phyloP scores from a whole-genome alignment of 768 basidiomycete genomes.

The Pleurotus citrinopileatus region DNA sequence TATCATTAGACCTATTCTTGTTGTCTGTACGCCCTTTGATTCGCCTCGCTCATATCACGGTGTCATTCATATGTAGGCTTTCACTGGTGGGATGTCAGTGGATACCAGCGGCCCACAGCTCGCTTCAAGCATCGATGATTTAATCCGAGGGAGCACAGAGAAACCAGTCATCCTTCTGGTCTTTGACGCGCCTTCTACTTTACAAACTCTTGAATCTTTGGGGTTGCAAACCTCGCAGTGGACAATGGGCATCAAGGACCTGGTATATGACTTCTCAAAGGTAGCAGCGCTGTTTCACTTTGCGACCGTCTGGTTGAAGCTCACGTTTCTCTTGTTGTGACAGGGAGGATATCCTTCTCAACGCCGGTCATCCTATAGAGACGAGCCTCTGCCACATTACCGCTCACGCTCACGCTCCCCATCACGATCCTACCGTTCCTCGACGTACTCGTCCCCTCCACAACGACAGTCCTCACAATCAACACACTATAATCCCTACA shows the following conservation, averaged over 20 bases:
- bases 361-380: no score
- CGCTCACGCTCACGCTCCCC: slow-evolving; percentile 4
- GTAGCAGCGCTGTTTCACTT: background rate
- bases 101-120: background rate
- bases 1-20: background rate
- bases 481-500: no score
- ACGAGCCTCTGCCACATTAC: background rate
- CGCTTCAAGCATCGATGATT: background rate
- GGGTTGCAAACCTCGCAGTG: background rate
- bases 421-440: background rate
- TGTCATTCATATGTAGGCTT: no score
- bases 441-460: background rate
- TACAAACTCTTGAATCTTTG: background rate
- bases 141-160: background rate
- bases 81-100: background rate
- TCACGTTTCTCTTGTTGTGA: no score
- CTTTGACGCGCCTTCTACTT: background rate
- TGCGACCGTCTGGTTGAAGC: no score
- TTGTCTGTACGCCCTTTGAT: no score
- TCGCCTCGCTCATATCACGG: no score
- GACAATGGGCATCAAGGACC: background rate
- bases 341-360: no score
- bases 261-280: background rate
- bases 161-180: background rate
- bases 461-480: no score